Base-by-base conservation (phyloP, 345 rosid species). In the Lepidium aucheri region DNA sequence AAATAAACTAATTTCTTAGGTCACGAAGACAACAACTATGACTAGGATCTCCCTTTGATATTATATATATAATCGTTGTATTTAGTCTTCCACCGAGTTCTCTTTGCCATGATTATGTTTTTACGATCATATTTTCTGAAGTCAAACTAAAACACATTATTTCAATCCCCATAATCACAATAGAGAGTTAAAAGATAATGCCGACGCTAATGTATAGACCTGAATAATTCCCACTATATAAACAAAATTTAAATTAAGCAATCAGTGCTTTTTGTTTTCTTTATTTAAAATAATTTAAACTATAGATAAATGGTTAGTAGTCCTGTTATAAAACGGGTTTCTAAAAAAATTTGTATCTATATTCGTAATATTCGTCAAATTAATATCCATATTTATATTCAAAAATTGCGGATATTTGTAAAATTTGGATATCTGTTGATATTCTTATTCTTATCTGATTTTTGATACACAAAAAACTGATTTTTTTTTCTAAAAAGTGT, bases 81-180 rank as follows among this genome's bases (percentile, higher is more conserved):
- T 15, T 33, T 65, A 64, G 65, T 56, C 70, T 49, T 64, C 76
- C 76, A 56, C 65, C 70, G 53, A 65, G 41, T 64, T 33, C 32
- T 22, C 11, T 41, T 72, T 33, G 60, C 60, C 70, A 65, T 72
- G 76, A 65, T 72, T 64, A 65, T 72, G 70, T 72, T 56, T 67
- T 33, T 6, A 22, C 26, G 8, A 65, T 57, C 60, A 56, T 15
- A 53, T 26, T 60, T 58, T 70, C 55, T 53, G 22, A 70, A 53
- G 63, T 62, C 68, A 62, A 53, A 62, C 68, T 43, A 62, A 56
- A 53, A 60, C 47, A 60, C 45, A 12, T 5, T 1, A 12, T 52
- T 41, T 26, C 28, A 33, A 50, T 42, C 36, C 45, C 74, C 67
- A 69, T 53, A 43, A 18, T 32, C 34, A 15, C 20, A 34, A 43